These are phyloP conservation scores for Boeremia exigua DNA, from an alignment of 2,329 filamentous ascomycete genomes.

Conservation along the genomic window DNA sequence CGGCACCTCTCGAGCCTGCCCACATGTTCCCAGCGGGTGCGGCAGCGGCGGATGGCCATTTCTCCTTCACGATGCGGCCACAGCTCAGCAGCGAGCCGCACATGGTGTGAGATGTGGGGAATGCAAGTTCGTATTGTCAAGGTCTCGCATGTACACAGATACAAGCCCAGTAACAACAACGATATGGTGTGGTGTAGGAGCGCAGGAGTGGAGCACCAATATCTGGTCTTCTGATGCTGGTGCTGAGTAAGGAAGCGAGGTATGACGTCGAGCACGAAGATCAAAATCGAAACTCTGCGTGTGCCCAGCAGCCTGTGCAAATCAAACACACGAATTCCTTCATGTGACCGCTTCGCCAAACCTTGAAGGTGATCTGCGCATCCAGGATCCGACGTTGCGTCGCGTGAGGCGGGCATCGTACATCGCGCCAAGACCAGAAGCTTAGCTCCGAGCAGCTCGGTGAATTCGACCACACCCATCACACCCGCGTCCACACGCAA, in stretches of 20 bases:
- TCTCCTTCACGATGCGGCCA: conserved; percentile 11
- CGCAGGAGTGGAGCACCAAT: conserved; percentile 1
- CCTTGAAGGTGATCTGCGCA: neutral
- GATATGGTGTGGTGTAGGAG: conserved; percentile 4
- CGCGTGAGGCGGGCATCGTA: neutral
- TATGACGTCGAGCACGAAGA: conserved; percentile 14
- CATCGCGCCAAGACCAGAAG: conserved; percentile 13
- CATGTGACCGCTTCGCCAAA: neutral
- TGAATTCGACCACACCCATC: conserved; percentile 1
- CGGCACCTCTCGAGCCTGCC: conserved; percentile 10
- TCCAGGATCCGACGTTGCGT: neutral
- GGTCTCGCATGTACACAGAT: neutral
- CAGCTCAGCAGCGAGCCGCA: conserved; percentile 8
- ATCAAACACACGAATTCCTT: too few species aligned
- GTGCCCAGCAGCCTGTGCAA: too few species aligned
- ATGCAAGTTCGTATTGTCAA: neutral
- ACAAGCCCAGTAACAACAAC: neutral
- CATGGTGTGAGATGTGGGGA: neutral
- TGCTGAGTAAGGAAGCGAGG: conserved; percentile 14
- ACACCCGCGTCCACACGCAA: conserved; percentile 8
- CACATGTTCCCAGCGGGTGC: conserved; percentile 17
- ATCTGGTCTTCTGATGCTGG: conserved; percentile 6
- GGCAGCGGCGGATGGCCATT: conserved; percentile 12
- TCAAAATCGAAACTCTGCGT: too few species aligned
- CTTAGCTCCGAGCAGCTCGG: conserved; percentile 13